Evolutionary conservation across 306 rosid genomes (phyloP).

Genomic region (Coriaria nepalensis): DNA sequence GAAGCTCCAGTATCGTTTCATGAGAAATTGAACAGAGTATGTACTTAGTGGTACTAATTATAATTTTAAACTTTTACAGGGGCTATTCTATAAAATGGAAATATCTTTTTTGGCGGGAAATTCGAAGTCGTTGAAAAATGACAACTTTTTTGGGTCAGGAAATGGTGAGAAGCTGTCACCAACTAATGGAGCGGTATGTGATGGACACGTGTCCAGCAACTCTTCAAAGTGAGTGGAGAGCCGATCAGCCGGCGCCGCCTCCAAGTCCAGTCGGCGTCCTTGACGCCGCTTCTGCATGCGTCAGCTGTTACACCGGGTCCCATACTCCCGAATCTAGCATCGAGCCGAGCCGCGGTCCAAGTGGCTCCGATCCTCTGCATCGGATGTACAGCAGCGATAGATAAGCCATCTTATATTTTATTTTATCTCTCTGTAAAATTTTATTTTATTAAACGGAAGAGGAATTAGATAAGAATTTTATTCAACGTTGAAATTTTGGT

Average conservation of each 20-base stretch:
- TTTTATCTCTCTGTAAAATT: slow-evolving; percentile 5
- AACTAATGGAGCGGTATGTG: slow-evolving; percentile 58
- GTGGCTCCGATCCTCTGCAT: slow-evolving; percentile 26
- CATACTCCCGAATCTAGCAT: slow-evolving; percentile 17
- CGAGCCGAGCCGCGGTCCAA: slow-evolving; percentile 30
- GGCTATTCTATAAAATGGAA: background rate
- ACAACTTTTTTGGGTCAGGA: slow-evolving; percentile 32
- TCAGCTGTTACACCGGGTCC: slow-evolving; percentile 45
- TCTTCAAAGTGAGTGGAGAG: slow-evolving; percentile 11
- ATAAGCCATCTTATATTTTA: slow-evolving; percentile 2
- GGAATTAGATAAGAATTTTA: background rate
- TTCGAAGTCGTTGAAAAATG: slow-evolving; percentile 4
- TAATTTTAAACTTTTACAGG: too few species aligned
- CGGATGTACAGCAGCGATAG: slow-evolving; percentile 26
- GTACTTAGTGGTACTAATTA: background rate
- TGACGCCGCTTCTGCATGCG: slow-evolving; percentile 43
- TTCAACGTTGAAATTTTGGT: too few species aligned
- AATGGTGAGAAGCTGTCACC: slow-evolving; percentile 71
- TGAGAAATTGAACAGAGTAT: background rate
- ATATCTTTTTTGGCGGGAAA: background rate
- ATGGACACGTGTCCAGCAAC: slow-evolving; percentile 46
- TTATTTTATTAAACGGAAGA: slow-evolving; percentile 7
- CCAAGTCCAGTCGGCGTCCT: slow-evolving; percentile 62
- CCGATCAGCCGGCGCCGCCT: slow-evolving; percentile 23
- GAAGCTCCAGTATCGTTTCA: slow-evolving; percentile 5